Percentiles rank a stretch among this genome's conserved stretches.
phyloP scores from a whole-genome alignment of 2,329 filamentous ascomycete species.

The Calonectria naviculata region DNA sequence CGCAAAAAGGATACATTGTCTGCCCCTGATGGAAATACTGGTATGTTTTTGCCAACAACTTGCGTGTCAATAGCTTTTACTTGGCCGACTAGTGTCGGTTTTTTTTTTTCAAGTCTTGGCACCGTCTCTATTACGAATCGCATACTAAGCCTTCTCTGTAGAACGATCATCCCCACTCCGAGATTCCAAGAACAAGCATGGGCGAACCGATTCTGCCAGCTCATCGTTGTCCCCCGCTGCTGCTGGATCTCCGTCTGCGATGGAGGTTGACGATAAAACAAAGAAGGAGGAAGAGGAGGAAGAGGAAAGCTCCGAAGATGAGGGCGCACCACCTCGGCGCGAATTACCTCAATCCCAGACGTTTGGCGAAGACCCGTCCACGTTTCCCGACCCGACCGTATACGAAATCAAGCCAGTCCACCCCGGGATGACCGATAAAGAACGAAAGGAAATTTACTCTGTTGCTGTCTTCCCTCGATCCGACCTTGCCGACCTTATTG shows the following conservation, averaged over 20 bases:
- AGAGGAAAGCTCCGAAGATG: conserved; percentile 67
- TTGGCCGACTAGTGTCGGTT: background rate
- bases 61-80: background rate
- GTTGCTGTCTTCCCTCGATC: conserved; percentile 85
- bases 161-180: conserved; percentile 66
- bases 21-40: conserved; percentile 57
- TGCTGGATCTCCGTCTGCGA: conserved; percentile 62
- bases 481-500: conserved; percentile 86
- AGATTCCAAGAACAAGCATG: conserved; percentile 63
- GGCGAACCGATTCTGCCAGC: conserved; percentile 66
- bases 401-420: conserved; percentile 88
- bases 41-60: conserved; percentile 35
- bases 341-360: conserved; percentile 83
- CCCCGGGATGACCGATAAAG: conserved; percentile 83
- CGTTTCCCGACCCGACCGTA: conserved; percentile 90
- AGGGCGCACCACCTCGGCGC: conserved; percentile 69
- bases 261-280: conserved; percentile 69
- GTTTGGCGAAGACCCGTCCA: conserved; percentile 91
- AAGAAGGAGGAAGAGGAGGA: conserved; percentile 49
- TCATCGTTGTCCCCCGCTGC: conserved; percentile 70
- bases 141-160: conserved; percentile 34
- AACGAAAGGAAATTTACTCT: conserved; percentile 88
- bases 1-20: conserved; percentile 76
- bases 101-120: background rate
- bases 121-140: background rate